Evolutionary conservation across 441 rosid species (phyloP), one percentile per base, ranked within the genome.

Genomic region (Arabidopsis lyrata): DNA sequence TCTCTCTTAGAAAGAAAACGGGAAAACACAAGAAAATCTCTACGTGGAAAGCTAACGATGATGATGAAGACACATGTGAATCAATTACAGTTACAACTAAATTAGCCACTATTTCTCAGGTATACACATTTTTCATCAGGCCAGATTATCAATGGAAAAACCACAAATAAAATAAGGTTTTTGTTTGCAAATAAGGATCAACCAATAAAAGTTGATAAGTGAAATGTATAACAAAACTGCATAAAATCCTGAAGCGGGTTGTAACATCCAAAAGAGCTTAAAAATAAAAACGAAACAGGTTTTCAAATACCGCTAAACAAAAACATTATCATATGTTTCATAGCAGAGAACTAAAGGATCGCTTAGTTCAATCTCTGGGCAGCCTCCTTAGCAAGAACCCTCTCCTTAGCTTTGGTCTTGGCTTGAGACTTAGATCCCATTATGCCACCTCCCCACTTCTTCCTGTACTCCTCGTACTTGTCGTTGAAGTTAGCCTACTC

Each of bases 341-440:
- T 55, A 9, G 35, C 35, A 9, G 36, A 63, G 8, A 18, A 20
- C 8, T 13, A 34, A 49, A 29, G 16, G 16, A 12, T 18, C 5
- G 13, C 75, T 68, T 79, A 86, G 34, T 2, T 80, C 93, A 86
- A 84, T 73, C 98, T 93, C 64, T 93, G 92, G 9, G 98, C 93
- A 64, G 90, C 97, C 69, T 93, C 98, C 81, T 91, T 93, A 3
- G 93, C 94, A 39, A 93, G 76, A 56, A 93, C 61, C 55, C 77
- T 89, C 75, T 91, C 97, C 79, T 84, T 87, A 4, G 96, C 97
- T 77, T 89, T 91, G 50, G 92, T 86, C 80, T 83, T 86, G 7
- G 96, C 98, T 78, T 89, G 96, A 3, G 98, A 91, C 78, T 91
- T 93, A 36, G 96, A 88, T 18, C 97, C 97, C 97, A 93, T 90